Evolutionary conservation across 306 rosid species (phyloP), one percentile per base, ranked within the genome.

Genomic region (Boehmeria nivea): DNA sequence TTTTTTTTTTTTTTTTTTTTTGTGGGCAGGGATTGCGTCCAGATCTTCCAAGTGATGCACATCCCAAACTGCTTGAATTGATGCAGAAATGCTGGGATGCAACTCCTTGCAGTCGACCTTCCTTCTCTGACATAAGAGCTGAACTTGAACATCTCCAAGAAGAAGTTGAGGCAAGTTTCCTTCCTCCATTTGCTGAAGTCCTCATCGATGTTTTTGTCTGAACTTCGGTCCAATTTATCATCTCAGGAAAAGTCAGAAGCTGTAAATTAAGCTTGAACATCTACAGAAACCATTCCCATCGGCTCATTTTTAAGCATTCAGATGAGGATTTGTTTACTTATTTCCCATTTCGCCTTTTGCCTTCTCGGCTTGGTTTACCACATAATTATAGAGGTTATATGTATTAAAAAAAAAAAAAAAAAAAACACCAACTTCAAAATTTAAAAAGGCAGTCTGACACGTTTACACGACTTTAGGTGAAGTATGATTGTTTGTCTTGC

Each of bases 61-160:
- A 87, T 66, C 95, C 94, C 15, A 85, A 79, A 64, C 68, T 93
- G 38, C 44, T 81, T 66, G 88, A 83, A 51, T 54, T 93, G 64
- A 93, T 93, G 99, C 88, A 79, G 72, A 81, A 78, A 72, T 93
- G 95, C 69, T 93, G 99, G 99, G 95, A 85, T 73, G 85, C 76
- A 12, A 74, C 64, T 77, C 99, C 99, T 12, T 43, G 60, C 60
- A 68, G 64, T 28, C 86, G 99, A 33, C 99, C 99, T 48, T 58
- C 83, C 52, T 93, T 93, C 69, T 42, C 72, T 4, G 94, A 81
- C 63, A 77, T 93, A 73, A 78, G 69, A 54, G 73, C 56, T 65
- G 90, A 93, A 68, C 89, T 93, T 36, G 83, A 87, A 75, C 76
- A 52, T 74, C 76, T 93, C 51, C 74, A 75, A 15, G 69, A 52